Base-by-base conservation (phyloP, 306 rosid genomes). In the Cucumis hystrix region DNA sequence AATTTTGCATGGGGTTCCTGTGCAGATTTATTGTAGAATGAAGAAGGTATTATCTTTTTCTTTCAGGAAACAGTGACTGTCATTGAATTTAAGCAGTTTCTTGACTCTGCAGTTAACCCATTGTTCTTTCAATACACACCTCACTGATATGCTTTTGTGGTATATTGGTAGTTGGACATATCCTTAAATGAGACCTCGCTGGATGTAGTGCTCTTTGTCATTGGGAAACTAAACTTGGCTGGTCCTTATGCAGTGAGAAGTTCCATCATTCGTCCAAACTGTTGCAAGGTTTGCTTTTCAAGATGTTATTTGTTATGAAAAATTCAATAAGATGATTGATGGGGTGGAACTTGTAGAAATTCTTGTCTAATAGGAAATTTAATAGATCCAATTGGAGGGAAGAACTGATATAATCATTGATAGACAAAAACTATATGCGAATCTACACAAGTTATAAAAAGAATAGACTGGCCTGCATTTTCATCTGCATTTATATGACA, bases 201-300 rank as follows among this genome's bases (percentile, higher is more conserved):
- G 90, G 98, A 94, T 41, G 83, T 87, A 73, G 84, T 92, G 85
- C 97, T 94, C 90, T 94, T 90, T 83, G 79, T 89, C 65, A 73
- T 89, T 74, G 97, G 97, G 80, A 87, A 86, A 80, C 72, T 94
- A 83, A 74, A 89, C 79, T 77, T 94, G 79, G 89, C 97, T 61
- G 97, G 98, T 80, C 98, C 98, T 83, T 94, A 82, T 80, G 87
- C 87, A 35, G 85, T 94, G 84, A 91, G 75, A 80, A 87, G 87
- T 84, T 84, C 89, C 68, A 82, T 82, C 83, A 78, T 88, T 82
- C 82, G 87, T 80, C 89, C 87, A 75, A 90, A 94, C 82, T 85
- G 90, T 85, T 92, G 96, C 96, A 92, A 90, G 98, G 98, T 94
- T 80, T 72, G 86, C 75, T 78, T 74, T 28, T 77, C 39, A 76